Conservation (phyloP, 2,329 filamentous ascomycete species). For the Microcyclospora pomicola region DNA sequence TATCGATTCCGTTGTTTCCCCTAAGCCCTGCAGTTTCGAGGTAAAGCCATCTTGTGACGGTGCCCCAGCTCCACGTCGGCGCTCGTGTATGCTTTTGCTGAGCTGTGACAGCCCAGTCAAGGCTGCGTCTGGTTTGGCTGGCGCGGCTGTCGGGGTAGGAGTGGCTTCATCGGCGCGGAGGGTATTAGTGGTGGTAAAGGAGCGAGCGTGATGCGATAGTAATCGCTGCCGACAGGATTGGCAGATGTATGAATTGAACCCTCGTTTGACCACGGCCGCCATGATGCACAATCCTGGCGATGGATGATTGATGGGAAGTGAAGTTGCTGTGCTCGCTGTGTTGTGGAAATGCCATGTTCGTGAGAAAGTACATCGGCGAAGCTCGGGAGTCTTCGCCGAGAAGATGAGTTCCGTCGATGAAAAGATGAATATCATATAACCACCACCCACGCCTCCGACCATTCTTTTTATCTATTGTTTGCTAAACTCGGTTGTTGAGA, state of each 20-base stretch:
- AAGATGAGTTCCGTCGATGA: slow-evolving; percentile 1
- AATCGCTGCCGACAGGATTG: slow-evolving; percentile 25
- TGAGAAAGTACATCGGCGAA: no score
- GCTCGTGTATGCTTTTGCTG: slow-evolving; percentile 2
- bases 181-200: slow-evolving; percentile 20
- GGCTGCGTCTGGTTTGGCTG: background rate
- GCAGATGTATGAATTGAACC: slow-evolving; percentile 12
- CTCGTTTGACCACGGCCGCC: no score
- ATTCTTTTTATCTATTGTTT: slow-evolving; percentile 1
- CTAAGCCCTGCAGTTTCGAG: background rate
- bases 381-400: no score
- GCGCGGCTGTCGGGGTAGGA: no score
- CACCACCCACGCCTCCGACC: background rate
- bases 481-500: background rate
- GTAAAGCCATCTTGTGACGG: no score
- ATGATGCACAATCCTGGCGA: no score
- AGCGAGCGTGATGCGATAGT: slow-evolving; percentile 13
- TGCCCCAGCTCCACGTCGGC: background rate
- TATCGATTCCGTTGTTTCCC: background rate
- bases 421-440: slow-evolving; percentile 16
- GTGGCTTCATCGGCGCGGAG: slow-evolving; percentile 4
- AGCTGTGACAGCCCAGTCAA: background rate
- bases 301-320: no score
- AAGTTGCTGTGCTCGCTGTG: no score
- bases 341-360: no score